Evolutionary conservation across 164 flowering plant genomes (phyloP).

Genomic region (Aristolochia fimbriata): DNA sequence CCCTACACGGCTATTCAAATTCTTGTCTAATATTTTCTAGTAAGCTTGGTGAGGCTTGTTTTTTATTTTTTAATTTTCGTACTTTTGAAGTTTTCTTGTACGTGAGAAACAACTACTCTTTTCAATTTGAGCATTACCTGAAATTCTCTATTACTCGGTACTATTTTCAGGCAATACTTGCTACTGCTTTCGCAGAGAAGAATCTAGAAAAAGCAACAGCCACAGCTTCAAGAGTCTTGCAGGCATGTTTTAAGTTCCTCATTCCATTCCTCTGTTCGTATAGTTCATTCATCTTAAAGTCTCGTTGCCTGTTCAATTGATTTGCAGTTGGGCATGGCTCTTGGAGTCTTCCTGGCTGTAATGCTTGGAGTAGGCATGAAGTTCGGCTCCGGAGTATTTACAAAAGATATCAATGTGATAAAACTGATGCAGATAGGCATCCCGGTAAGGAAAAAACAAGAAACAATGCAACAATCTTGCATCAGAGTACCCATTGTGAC

Average conservation of each 20-base stretch:
- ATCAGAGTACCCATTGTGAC: too few species aligned
- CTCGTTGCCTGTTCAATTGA: not conserved
- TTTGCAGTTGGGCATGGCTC: slow-evolving; percentile 64
- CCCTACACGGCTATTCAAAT: too few species aligned
- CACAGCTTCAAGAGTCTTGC: slow-evolving; percentile 68
- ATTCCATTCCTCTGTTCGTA: too few species aligned
- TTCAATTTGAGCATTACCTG: too few species aligned
- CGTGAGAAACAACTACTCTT: too few species aligned
- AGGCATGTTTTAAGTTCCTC: slow-evolving; percentile 31
- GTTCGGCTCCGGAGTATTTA: slow-evolving; percentile 55
- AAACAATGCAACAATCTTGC: too few species aligned
- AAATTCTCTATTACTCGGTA: too few species aligned
- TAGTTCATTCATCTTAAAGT: not conserved
- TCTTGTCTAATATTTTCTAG: too few species aligned
- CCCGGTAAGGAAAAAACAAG: slow-evolving; percentile 35
- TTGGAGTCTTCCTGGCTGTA: slow-evolving; percentile 51
- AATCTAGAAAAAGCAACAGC: slow-evolving; percentile 51
- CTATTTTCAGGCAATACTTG: slow-evolving; percentile 69
- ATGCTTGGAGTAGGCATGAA: slow-evolving; percentile 53
- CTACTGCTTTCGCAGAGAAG: slow-evolving; percentile 68
- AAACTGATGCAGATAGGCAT: slow-evolving; percentile 50
- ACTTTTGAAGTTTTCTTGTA: too few species aligned
- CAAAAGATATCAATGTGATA: slow-evolving; percentile 51
- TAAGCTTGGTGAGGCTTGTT: too few species aligned
- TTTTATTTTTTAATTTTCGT: too few species aligned